These are phyloP conservation scores for Alternaria arbusti DNA, from an alignment of 2,329 filamentous ascomycete species.

Conservation along the genomic window DNA sequence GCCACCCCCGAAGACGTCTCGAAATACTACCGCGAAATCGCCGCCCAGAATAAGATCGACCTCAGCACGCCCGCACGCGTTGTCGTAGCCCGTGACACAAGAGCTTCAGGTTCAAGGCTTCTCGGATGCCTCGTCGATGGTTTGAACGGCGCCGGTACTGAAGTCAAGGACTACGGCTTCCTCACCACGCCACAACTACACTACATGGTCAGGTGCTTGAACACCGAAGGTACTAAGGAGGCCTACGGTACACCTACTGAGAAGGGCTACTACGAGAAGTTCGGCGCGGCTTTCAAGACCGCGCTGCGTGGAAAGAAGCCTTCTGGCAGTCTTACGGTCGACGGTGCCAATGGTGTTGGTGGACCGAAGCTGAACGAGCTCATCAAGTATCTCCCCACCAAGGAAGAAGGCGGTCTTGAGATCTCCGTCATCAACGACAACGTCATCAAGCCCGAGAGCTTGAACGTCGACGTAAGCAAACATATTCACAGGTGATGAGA, in stretches of 20 bases:
- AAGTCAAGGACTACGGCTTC: constrained; percentile 84
- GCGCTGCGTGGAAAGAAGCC: constrained; percentile 77
- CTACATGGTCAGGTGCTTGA: constrained; percentile 92
- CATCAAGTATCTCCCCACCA: constrained; percentile 78
- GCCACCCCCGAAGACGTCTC: constrained; percentile 75
- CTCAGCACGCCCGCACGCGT: constrained; percentile 74
- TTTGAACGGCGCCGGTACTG: constrained; percentile 74
- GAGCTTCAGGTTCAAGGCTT: constrained; percentile 86
- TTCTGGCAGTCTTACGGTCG: constrained; percentile 77
- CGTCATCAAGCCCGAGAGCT: constrained; percentile 83
- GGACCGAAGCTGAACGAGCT: constrained; percentile 88
- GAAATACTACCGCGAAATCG: constrained; percentile 76
- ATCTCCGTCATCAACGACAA: constrained; percentile 93
- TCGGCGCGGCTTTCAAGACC: constrained; percentile 80
- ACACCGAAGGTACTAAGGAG: constrained; percentile 85
- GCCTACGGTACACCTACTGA: constrained; percentile 90
- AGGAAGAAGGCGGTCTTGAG: constrained; percentile 68
- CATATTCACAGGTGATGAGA: neutral
- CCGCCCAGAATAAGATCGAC: constrained; percentile 65
- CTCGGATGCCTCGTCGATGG: constrained; percentile 80
- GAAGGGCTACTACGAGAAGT: constrained; percentile 93
- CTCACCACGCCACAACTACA: constrained; percentile 97
- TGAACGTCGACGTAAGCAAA: constrained; percentile 80
- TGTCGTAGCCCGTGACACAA: constrained; percentile 89
- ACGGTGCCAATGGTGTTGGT: constrained; percentile 96